phyloP scores from a whole-genome alignment of 371 early-diverging fungal genomes.

The Lichtheimia ramosa region DNA sequence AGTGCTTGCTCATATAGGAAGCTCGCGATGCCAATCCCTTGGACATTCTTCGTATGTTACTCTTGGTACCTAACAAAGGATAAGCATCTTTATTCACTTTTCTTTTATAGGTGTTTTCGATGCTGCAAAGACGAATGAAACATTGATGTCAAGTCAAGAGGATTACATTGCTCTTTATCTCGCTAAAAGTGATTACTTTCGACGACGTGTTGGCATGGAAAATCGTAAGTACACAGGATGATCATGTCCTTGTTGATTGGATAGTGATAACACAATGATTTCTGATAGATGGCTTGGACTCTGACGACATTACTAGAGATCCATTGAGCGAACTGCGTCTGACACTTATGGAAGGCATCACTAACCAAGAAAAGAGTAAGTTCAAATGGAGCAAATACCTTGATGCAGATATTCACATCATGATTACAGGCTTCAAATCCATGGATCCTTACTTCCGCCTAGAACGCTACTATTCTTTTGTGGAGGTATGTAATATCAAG shows the following conservation, averaged over 20 bases:
- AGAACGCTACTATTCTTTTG: constrained; percentile 47
- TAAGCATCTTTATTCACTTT: background rate
- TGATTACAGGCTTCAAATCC: constrained; percentile 12
- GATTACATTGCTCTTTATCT: constrained; percentile 36
- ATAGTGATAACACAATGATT: background rate
- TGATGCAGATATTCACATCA: too few relatives aligned
- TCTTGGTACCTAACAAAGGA: background rate
- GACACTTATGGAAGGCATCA: too few relatives aligned
- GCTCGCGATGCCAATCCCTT: background rate
- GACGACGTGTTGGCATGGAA: constrained; percentile 40
- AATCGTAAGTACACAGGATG: constrained; percentile 24
- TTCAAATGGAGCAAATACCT: too few relatives aligned
- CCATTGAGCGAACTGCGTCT: too few relatives aligned
- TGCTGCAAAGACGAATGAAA: constrained; percentile 28
- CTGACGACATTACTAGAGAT: too few relatives aligned
- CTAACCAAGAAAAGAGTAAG: too few relatives aligned
- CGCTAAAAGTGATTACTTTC: constrained; percentile 41
- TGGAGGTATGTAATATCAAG: constrained; percentile 28
- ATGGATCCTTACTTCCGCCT: constrained; percentile 57
- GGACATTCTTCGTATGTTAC: constrained; percentile 5
- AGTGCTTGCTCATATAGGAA: background rate
- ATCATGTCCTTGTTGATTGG: background rate
- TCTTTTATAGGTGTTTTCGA: constrained; percentile 31
- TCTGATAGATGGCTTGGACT: background rate
- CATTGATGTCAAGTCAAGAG: constrained; percentile 37